Evolutionary conservation across 164 flowering plant genomes (phyloP).

Genomic region (Macadamia tetraphylla): DNA sequence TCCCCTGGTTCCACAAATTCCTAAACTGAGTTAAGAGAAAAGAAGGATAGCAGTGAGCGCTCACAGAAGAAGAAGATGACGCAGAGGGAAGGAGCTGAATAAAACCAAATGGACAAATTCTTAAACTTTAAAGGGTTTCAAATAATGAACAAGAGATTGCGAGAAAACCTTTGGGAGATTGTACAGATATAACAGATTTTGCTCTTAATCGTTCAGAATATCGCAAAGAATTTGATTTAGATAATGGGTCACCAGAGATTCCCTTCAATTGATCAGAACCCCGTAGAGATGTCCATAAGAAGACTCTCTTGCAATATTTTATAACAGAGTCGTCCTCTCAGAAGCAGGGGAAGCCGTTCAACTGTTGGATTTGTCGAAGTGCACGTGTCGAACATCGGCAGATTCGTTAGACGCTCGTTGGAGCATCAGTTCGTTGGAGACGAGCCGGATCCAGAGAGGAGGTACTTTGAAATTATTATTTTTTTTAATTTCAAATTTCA

Average conservation of each 20-base stretch:
- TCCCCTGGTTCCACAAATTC: too few species aligned
- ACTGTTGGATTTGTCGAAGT: too few species aligned
- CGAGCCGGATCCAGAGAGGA: too few species aligned
- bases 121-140: neutral
- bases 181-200: neutral
- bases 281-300: constrained; percentile 24
- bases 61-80: too few species aligned
- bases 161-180: neutral
- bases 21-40: too few species aligned
- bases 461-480: too few species aligned
- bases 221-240: neutral
- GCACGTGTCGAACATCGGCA: too few species aligned
- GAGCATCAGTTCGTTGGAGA: too few species aligned
- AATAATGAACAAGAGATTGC: neutral
- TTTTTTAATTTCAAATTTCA: too few species aligned
- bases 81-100: neutral
- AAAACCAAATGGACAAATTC: too few species aligned
- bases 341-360: constrained; percentile 14
- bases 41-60: too few species aligned
- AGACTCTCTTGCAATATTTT: constrained; percentile 12
- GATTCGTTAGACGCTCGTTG: too few species aligned
- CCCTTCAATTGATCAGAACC: constrained; percentile 33
- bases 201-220: neutral
- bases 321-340: constrained; percentile 10
- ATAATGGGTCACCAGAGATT: neutral